Percentiles rank a stretch among this genome's conserved stretches.
These are phyloP conservation scores for Pleurotus eryngii DNA, from an alignment of 768 basidiomycete species.

Conservation along the genomic window DNA sequence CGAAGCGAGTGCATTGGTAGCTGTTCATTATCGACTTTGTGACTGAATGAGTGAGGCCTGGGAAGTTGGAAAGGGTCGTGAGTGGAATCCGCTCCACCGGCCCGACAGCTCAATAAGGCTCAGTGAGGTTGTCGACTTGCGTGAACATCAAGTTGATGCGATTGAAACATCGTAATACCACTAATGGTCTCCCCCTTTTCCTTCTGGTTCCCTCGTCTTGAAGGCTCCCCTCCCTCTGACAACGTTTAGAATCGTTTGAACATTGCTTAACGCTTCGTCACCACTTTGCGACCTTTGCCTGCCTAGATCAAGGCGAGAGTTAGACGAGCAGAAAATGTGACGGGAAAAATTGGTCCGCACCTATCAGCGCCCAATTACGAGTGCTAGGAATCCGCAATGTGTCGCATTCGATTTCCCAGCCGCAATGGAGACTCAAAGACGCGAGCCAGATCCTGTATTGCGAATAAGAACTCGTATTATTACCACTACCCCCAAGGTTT, in stretches of 20 bases:
- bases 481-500: conserved; percentile 62
- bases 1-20: neutral
- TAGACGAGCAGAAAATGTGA: neutral
- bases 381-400: conserved; percentile 88
- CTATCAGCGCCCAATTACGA: conserved; percentile 88
- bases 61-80: neutral
- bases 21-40: too few relatives aligned
- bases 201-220: conserved; percentile 69
- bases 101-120: neutral
- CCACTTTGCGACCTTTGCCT: conserved; percentile 25
- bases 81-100: neutral
- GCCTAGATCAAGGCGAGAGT: conserved; percentile 15
- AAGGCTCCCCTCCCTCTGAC: conserved; percentile 67
- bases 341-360: conserved; percentile 32
- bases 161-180: neutral
- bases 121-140: neutral
- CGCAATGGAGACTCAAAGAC: conserved; percentile 63
- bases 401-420: conserved; percentile 88
- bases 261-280: conserved; percentile 35
- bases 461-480: conserved; percentile 67
- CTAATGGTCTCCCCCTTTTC: conserved; percentile 46
- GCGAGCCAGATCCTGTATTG: conserved; percentile 88
- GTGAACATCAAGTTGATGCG: neutral
- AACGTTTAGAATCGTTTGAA: conserved; percentile 46
- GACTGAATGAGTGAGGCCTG: too few relatives aligned